Conservation (phyloP, 805 yeast species). For the Candida insectalens region DNA sequence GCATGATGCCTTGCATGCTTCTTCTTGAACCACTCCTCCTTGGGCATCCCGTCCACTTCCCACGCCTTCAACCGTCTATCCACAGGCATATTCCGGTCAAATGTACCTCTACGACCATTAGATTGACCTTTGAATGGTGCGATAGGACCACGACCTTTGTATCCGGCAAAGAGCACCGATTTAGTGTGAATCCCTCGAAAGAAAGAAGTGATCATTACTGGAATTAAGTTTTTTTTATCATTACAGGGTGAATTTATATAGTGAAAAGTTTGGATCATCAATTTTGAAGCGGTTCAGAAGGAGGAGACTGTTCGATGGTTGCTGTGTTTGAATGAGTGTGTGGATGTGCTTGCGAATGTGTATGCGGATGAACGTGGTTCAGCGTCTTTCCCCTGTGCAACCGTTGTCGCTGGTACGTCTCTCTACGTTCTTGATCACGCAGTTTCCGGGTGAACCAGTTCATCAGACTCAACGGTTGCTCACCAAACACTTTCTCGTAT, state of each 20-base stretch:
- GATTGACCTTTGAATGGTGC: conserved; percentile 20
- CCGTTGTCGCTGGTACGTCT: conserved; percentile 11
- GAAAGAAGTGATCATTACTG: no score
- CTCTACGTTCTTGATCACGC: conserved; percentile 22
- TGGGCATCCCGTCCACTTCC: conserved; percentile 52
- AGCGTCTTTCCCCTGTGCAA: conserved; percentile 8
- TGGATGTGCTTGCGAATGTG: no score
- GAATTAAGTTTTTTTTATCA: no score
- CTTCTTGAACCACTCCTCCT: conserved; percentile 50
- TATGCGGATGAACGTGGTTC: no score
- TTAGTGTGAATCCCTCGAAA: no score
- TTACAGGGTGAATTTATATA: no score
- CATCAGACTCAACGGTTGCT: conserved; percentile 33
- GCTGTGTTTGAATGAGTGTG: no score
- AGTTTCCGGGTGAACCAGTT: conserved; percentile 33
- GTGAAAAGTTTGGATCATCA: no score
- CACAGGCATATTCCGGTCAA: conserved; percentile 17
- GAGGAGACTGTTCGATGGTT: neutral
- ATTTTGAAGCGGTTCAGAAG: neutral
- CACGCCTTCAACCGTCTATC: conserved; percentile 44
- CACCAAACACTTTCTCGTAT: conserved; percentile 38
- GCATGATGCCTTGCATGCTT: conserved; percentile 65
- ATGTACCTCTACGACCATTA: neutral
- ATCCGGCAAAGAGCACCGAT: no score
- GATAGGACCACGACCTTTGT: conserved; percentile 10